A percentile compares a stretch with the other conserved stretches of the same genome.
Evolutionary conservation across 2,329 filamentous ascomycete genomes (phyloP).

Genomic region (Rhinocladiella similis): DNA sequence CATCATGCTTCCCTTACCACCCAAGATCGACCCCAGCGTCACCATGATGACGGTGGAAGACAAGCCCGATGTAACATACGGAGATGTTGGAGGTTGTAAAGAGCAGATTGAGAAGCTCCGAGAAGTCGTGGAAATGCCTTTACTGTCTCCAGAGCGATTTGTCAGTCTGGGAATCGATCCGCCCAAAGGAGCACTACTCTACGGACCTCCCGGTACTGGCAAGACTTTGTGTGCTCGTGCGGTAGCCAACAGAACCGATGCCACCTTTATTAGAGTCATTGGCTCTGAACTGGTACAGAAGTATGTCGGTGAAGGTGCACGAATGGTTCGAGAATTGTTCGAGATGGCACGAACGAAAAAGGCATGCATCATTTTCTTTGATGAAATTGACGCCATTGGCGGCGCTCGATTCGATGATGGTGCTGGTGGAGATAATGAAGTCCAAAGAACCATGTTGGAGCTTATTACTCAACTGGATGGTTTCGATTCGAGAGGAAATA

Average conservation of each 20-base stretch:
- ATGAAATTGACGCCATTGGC: conserved; percentile 95
- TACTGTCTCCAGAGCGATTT: conserved; percentile 94
- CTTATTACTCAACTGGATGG: conserved; percentile 95
- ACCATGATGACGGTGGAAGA: conserved; percentile 99
- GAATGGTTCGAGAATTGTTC: conserved; percentile 98
- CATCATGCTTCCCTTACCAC: conserved; percentile 91
- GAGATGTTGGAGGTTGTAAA: conserved; percentile 97
- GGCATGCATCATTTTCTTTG: conserved; percentile 99
- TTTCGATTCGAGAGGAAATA: conserved; percentile 94
- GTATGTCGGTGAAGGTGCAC: conserved; percentile 95
- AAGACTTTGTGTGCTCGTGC: conserved; percentile 98
- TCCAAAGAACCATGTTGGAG: conserved; percentile 97
- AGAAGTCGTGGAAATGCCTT: conserved; percentile 97
- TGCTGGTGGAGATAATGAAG: conserved; percentile 94
- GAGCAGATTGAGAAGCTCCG: conserved; percentile 99
- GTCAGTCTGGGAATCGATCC: conserved; percentile 99
- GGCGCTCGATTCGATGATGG: conserved; percentile 96
- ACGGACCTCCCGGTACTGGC: conserved; percentile 96
- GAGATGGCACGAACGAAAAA: conserved; percentile 99
- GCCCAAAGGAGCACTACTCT: conserved; percentile 93
- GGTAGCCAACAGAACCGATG: conserved; percentile 95
- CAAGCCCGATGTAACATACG: conserved; percentile 98
- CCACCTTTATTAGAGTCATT: conserved; percentile 98
- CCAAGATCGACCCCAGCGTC: conserved; percentile 97
- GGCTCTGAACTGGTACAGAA: conserved; percentile 98